phyloP scores from a whole-genome alignment of 1,284 basidiomycete species.

The Cutaneotrichosporon arboriforme region DNA sequence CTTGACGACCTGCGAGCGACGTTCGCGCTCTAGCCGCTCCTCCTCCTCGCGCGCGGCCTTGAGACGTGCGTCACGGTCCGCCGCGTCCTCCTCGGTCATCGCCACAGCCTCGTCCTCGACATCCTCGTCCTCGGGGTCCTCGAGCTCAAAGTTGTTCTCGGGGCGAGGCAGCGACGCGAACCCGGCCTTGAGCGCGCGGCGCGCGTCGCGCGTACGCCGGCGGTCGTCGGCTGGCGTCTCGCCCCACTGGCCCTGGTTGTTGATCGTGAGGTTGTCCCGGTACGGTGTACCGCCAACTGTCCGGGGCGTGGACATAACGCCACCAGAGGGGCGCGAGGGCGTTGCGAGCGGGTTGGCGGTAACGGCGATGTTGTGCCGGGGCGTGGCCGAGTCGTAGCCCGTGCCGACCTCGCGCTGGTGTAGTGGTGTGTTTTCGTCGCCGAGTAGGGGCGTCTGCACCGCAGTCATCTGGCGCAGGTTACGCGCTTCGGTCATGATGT shows the following conservation, averaged over 20 bases:
- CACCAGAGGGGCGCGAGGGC: slow-evolving; percentile 55
- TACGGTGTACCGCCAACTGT: slow-evolving; percentile 62
- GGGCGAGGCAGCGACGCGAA: slow-evolving; percentile 84
- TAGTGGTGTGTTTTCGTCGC: slow-evolving; percentile 91
- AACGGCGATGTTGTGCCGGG: slow-evolving; percentile 76
- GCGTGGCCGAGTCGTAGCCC: slow-evolving; percentile 86
- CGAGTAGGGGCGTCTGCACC: slow-evolving; percentile 88
- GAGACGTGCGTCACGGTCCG: slow-evolving; percentile 79
- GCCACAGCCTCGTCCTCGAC: slow-evolving; percentile 47
- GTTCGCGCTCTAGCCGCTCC: slow-evolving; percentile 67
- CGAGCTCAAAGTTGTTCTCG: slow-evolving; percentile 95
- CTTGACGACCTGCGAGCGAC: slow-evolving; percentile 77
- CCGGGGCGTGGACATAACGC: slow-evolving; percentile 61
- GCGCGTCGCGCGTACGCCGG: slow-evolving; percentile 58
- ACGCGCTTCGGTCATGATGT: slow-evolving; percentile 86
- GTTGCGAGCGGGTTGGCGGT: slow-evolving; percentile 95
- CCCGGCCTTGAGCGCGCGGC: slow-evolving; percentile 69
- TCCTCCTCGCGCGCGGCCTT: slow-evolving; percentile 68
- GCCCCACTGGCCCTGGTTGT: slow-evolving; percentile 56
- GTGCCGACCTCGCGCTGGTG: slow-evolving; percentile 62
- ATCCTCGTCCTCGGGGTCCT: slow-evolving; percentile 72
- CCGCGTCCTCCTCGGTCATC: slow-evolving; percentile 75
- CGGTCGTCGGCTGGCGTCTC: slow-evolving; percentile 72
- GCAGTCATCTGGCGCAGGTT: slow-evolving; percentile 90
- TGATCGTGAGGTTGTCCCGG: slow-evolving; percentile 85